Percentiles rank a stretch among this genome's conserved stretches.
Evolutionary conservation across 208 protist species (phyloP).

Genomic region (Trypanosoma platydactyli): DNA sequence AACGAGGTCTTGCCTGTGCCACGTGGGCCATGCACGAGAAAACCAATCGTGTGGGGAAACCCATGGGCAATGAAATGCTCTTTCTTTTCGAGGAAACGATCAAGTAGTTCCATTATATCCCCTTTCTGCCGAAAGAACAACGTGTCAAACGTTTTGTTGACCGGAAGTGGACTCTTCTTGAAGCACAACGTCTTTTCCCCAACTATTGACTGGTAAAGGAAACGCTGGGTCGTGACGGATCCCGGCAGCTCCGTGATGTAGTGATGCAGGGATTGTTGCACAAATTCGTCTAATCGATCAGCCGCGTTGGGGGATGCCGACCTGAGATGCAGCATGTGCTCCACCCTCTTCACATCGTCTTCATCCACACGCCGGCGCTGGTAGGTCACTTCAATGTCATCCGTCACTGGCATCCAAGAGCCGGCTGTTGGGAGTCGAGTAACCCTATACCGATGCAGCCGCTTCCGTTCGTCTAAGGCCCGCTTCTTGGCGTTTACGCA

Average conservation of each 20-base stretch:
- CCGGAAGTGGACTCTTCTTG: slow-evolving; percentile 36
- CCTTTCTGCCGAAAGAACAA: slow-evolving; percentile 84
- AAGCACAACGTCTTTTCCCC: slow-evolving; percentile 34
- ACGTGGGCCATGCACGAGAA: slow-evolving; percentile 98
- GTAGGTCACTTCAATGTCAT: slow-evolving; percentile 54
- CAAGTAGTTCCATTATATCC: slow-evolving; percentile 63
- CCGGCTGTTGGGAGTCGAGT: slow-evolving; percentile 42
- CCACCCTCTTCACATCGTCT: slow-evolving; percentile 17
- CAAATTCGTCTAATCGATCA: slow-evolving; percentile 43
- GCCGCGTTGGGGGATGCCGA: slow-evolving; percentile 26
- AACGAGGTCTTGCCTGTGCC: slow-evolving; percentile 98
- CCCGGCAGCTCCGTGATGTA: slow-evolving; percentile 36
- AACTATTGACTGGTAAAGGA: slow-evolving; percentile 44
- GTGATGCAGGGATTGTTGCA: slow-evolving; percentile 36
- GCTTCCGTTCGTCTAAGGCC: slow-evolving; percentile 5
- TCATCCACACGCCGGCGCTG: slow-evolving; percentile 28
- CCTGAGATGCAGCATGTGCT: slow-evolving; percentile 44
- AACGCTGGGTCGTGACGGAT: slow-evolving; percentile 14
- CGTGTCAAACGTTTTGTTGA: slow-evolving; percentile 76
- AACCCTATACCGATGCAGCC: slow-evolving; percentile 40
- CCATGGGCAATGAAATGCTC: slow-evolving; percentile 86
- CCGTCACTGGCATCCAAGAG: slow-evolving; percentile 36
- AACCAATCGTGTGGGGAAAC: slow-evolving; percentile 93
- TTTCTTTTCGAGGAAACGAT: slow-evolving; percentile 68
- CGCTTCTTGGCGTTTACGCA: slow-evolving; percentile 8